phyloP scores from a whole-genome alignment of 345 rosid species.

The Hibiscus trionum region DNA sequence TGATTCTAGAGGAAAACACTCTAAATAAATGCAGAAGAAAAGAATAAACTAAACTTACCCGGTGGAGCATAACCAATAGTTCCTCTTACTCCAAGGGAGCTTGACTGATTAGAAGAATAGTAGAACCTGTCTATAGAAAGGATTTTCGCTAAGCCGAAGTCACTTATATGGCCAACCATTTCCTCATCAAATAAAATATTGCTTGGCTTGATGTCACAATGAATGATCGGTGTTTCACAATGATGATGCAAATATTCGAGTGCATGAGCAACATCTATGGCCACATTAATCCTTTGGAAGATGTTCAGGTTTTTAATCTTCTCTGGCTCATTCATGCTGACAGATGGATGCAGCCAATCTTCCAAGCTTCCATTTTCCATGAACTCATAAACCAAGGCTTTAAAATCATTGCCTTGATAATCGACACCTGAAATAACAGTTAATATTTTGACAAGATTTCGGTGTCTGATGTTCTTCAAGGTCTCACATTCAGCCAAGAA shows the following conservation, averaged over 20 bases:
- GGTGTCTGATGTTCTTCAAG: constrained; percentile 22
- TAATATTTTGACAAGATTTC: constrained; percentile 35
- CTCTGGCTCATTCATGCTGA: background rate
- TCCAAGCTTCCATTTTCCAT: constrained; percentile 11
- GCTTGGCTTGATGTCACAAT: constrained; percentile 18
- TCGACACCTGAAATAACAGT: constrained; percentile 11
- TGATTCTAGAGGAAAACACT: background rate
- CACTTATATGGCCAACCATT: constrained; percentile 4
- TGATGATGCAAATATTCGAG: constrained; percentile 19
- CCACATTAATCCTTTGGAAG: background rate
- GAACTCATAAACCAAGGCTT: constrained; percentile 9
- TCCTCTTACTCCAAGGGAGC: constrained; percentile 12
- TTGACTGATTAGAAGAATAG: background rate
- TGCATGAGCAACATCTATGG: constrained; percentile 1
- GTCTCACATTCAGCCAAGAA: constrained; percentile 41
- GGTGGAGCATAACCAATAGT: constrained; percentile 22
- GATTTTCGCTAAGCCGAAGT: background rate
- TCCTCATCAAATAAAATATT: constrained; percentile 2
- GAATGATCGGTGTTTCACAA: constrained; percentile 8
- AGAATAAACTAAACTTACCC: constrained; percentile 5
- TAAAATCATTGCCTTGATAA: background rate
- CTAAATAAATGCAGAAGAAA: background rate
- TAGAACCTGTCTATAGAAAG: background rate
- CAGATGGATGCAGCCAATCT: constrained; percentile 9
- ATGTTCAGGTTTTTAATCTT: background rate